These are phyloP conservation scores for Elsinoe ampelina DNA, from an alignment of 2,329 filamentous ascomycete species.

Conservation along the genomic window DNA sequence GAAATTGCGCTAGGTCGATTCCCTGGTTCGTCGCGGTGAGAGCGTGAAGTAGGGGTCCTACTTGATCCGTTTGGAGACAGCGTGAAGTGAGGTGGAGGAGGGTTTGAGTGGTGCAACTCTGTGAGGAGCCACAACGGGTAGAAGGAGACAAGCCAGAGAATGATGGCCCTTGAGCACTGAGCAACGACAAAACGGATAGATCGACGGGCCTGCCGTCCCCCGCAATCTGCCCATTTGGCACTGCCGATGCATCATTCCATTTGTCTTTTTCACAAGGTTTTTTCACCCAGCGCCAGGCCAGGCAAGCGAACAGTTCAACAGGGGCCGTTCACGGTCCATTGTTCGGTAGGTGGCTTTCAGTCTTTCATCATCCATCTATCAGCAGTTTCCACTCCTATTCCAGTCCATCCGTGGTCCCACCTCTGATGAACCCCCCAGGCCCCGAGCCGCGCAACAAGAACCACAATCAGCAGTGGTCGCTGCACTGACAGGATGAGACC, in stretches of 20 bases:
- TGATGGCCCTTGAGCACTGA: neutral
- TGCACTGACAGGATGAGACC: too few species aligned
- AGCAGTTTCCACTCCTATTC: too few species aligned
- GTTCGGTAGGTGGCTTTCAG: too few species aligned
- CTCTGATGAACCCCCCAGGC: neutral
- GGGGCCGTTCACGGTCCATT: neutral
- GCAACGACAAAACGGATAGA: neutral
- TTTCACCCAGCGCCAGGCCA: neutral
- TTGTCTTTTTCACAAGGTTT: neutral
- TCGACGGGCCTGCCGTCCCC: neutral
- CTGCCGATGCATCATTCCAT: neutral
- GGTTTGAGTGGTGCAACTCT: neutral
- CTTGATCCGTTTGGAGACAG: neutral
- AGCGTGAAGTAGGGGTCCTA: neutral
- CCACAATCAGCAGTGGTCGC: too few species aligned
- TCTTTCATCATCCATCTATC: too few species aligned
- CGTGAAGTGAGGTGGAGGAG: neutral
- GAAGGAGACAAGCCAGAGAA: neutral
- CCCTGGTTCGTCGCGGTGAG: neutral
- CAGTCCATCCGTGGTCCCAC: neutral
- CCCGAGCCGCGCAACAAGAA: too few species aligned
- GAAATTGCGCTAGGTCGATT: slow-evolving; percentile 5
- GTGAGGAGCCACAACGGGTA: neutral
- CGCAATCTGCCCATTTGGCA: neutral
- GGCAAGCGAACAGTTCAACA: neutral